phyloP scores from a whole-genome alignment of 1,284 basidiomycete genomes.

The Rhodotorula sp. region DNA sequence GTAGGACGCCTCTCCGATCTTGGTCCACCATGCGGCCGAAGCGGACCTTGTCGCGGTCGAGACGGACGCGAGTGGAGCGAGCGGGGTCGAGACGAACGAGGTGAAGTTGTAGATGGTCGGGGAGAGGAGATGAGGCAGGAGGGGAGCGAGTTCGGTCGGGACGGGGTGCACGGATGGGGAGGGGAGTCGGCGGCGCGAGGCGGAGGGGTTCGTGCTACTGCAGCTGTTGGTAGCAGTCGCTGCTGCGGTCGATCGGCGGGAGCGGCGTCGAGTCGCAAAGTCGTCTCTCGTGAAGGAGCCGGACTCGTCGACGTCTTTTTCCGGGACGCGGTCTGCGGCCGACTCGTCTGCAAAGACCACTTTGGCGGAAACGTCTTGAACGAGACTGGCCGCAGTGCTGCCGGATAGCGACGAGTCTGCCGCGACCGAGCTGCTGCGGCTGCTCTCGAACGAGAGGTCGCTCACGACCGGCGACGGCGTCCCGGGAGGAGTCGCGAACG shows the following conservation, averaged over 20 bases:
- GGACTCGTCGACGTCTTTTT: not conserved
- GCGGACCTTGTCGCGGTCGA: not conserved
- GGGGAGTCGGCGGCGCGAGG: not conserved
- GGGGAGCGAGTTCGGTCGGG: not conserved
- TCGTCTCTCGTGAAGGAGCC: not conserved
- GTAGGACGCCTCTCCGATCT: constrained; percentile 94
- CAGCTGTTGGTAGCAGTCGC: no score
- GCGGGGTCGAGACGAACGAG: constrained; percentile 9
- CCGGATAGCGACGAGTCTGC: not conserved
- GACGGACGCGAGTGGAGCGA: constrained; percentile 23
- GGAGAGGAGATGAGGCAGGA: not conserved
- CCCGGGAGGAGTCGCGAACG: not conserved
- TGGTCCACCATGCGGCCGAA: constrained; percentile 51
- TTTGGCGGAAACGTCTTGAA: not conserved
- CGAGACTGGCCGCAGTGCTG: not conserved
- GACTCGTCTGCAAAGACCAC: not conserved
- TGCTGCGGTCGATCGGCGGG: not conserved
- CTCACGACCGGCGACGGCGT: not conserved
- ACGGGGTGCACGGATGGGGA: not conserved
- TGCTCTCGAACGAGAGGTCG: not conserved
- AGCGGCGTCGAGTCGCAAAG: not conserved
- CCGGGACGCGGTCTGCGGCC: no score
- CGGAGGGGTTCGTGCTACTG: not conserved
- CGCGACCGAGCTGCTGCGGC: not conserved
- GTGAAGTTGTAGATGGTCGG: constrained; percentile 3